These are phyloP conservation scores for Fusarium liriodendri DNA, from an alignment of 2,329 filamentous ascomycete genomes.

Conservation along the genomic window DNA sequence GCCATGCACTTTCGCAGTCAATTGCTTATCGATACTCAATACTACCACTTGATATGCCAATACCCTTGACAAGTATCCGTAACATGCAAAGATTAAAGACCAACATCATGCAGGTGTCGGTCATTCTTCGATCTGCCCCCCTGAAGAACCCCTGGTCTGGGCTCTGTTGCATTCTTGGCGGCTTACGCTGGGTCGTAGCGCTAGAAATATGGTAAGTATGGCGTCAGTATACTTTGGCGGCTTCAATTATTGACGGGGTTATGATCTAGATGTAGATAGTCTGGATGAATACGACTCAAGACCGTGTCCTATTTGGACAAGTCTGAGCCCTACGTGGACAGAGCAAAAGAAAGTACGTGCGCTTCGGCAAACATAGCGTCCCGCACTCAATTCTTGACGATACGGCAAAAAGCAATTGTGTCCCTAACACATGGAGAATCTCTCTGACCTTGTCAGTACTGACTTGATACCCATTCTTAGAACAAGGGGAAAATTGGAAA, in stretches of 20 bases:
- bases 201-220: neutral
- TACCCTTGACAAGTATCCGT: neutral
- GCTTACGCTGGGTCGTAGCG: neutral
- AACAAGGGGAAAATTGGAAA: conserved; percentile 21
- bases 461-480: neutral
- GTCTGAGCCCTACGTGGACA: neutral
- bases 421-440: neutral
- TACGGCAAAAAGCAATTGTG: neutral
- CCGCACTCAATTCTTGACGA: neutral
- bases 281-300: neutral
- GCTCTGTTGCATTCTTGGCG: neutral
- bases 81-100: neutral
- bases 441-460: neutral
- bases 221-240: neutral
- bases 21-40: neutral
- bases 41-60: neutral
- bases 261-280: neutral
- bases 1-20: neutral
- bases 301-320: neutral
- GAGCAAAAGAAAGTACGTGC: neutral
- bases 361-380: neutral
- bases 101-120: neutral
- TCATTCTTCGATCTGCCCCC: neutral
- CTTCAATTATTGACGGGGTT: conserved; percentile 1
- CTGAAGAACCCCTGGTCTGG: neutral